Percentiles rank a stretch among this genome's conserved stretches.
phyloP scores from a whole-genome alignment of 352 stramenopile species.

The Globisporangium abappressorium region DNA sequence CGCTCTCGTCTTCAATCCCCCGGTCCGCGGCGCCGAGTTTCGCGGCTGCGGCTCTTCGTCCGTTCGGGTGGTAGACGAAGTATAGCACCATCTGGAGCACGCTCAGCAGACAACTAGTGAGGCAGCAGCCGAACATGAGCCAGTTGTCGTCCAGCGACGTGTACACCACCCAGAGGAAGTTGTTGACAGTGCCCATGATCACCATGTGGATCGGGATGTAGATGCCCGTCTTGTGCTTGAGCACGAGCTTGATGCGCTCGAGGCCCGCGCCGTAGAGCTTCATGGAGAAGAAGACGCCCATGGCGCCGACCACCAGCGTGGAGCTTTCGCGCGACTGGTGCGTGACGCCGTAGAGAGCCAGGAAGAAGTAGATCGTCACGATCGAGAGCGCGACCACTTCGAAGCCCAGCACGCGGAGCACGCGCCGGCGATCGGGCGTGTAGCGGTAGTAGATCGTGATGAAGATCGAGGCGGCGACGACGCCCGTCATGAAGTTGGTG shows the following conservation, averaged over 20 bases:
- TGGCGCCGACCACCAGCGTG: slow-evolving; percentile 25
- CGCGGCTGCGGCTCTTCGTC: background rate
- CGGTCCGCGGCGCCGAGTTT: background rate
- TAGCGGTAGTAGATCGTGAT: slow-evolving; percentile 54
- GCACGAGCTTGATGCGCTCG: slow-evolving; percentile 39
- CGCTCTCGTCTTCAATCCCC: slow-evolving; percentile 3
- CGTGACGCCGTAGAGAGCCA: slow-evolving; percentile 32
- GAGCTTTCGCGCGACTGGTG: slow-evolving; percentile 25
- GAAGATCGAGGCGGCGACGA: slow-evolving; percentile 38
- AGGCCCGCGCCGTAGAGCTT: slow-evolving; percentile 41
- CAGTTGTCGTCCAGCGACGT: slow-evolving; percentile 17
- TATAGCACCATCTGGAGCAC: slow-evolving; percentile 13
- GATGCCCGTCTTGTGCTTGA: slow-evolving; percentile 36
- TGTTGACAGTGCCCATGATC: slow-evolving; percentile 40
- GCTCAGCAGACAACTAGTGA: slow-evolving; percentile 15
- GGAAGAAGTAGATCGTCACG: slow-evolving; percentile 33
- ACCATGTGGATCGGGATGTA: slow-evolving; percentile 61
- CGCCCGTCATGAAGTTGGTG: slow-evolving; percentile 30
- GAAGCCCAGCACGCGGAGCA: slow-evolving; percentile 24
- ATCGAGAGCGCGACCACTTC: slow-evolving; percentile 20
- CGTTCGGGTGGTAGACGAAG: slow-evolving; percentile 12
- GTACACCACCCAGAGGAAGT: slow-evolving; percentile 32
- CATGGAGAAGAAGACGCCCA: slow-evolving; percentile 33
- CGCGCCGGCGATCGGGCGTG: slow-evolving; percentile 27
- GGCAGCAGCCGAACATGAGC: slow-evolving; percentile 20